Conservation (phyloP, 805 yeast species). For the Clavispora carvajalis region DNA sequence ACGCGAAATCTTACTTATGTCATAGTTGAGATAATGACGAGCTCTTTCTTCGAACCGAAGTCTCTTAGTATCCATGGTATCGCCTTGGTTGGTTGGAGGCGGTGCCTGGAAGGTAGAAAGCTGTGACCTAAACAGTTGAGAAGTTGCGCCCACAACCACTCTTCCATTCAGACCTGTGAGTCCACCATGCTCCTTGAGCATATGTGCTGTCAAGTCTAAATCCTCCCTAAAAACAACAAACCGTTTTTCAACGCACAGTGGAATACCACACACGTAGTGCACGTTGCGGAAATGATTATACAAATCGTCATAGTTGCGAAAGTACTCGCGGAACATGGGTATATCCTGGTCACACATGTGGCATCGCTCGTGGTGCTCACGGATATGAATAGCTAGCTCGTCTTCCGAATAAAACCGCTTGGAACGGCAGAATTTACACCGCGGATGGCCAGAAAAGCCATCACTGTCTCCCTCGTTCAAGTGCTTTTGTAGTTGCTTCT, state of each 20-base stretch:
- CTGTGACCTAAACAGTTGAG: constrained; percentile 50
- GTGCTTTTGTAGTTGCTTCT: constrained; percentile 63
- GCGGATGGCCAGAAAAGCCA: constrained; percentile 87
- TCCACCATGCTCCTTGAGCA: constrained; percentile 74
- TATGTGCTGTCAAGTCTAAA: constrained; percentile 81
- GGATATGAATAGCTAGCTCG: constrained; percentile 75
- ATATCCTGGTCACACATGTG: constrained; percentile 74
- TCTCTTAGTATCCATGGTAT: constrained; percentile 45
- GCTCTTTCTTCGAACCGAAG: constrained; percentile 80
- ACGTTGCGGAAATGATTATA: constrained; percentile 66
- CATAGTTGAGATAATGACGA: constrained; percentile 64
- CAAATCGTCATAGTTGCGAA: constrained; percentile 67
- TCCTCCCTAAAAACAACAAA: constrained; percentile 90
- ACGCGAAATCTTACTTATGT: constrained; percentile 38
- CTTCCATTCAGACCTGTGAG: constrained; percentile 42
- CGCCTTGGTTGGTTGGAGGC: constrained; percentile 23
- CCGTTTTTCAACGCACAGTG: constrained; percentile 75
- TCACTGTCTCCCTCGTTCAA: constrained; percentile 62
- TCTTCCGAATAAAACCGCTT: constrained; percentile 82
- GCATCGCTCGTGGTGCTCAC: constrained; percentile 83
- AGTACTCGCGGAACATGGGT: constrained; percentile 60
- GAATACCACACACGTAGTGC: constrained; percentile 77
- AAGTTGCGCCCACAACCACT: constrained; percentile 34
- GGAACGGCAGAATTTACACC: constrained; percentile 73
- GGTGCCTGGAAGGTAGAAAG: constrained; percentile 47